Percentiles rank a stretch among this genome's conserved stretches.
These are phyloP conservation scores for Thymus quinquecostatus DNA, from an alignment of 257 asterid genomes.

Conservation along the genomic window DNA sequence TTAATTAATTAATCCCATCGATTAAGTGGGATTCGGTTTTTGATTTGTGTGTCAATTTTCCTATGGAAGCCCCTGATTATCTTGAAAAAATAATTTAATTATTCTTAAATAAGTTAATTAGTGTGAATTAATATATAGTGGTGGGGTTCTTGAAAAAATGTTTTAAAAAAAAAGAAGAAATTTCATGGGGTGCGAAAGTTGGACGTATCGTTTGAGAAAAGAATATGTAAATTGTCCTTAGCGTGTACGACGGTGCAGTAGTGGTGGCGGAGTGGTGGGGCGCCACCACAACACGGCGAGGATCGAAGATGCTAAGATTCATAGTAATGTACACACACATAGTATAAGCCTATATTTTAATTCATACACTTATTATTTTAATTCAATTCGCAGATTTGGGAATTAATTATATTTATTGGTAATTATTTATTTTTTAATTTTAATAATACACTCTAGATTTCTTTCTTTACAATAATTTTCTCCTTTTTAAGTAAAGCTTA, in stretches of 20 bases:
- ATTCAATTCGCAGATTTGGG: not conserved
- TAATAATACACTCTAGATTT: too few species aligned
- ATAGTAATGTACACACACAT: not conserved
- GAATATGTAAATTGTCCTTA: conserved; percentile 49
- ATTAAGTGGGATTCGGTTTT: conserved; percentile 55
- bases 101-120: conserved; percentile 1
- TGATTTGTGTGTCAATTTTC: conserved; percentile 34
- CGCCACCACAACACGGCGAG: conserved; percentile 22
- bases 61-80: conserved; percentile 12
- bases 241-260: conserved; percentile 52
- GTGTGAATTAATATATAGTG: conserved; percentile 13
- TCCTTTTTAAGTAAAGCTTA: not conserved
- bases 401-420: not conserved
- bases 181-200: not conserved
- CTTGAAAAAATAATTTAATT: conserved; percentile 1
- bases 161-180: not conserved
- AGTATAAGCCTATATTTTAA: not conserved
- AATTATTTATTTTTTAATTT: too few species aligned
- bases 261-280: conserved; percentile 40
- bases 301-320: conserved; percentile 16
- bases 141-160: conserved; percentile 14
- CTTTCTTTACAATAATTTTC: not conserved
- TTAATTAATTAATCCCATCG: conserved; percentile 21
- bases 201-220: conserved; percentile 38
- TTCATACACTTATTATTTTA: not conserved